Evolutionary conservation across 2,329 filamentous ascomycete species (phyloP).

Genomic region (Nemania sp.): DNA sequence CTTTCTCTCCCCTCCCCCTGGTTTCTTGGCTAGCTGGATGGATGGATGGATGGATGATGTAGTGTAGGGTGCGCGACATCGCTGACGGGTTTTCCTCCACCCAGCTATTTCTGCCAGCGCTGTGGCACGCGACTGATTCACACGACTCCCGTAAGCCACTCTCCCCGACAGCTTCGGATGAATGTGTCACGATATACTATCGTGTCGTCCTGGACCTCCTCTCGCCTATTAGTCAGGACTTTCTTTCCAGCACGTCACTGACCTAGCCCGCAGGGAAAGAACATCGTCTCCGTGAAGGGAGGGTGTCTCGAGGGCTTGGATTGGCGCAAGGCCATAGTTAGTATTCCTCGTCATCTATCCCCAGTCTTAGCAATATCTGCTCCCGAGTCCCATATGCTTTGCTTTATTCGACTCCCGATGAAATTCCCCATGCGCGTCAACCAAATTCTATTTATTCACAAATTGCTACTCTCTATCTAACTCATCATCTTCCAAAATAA

Average conservation of each 20-base stretch:
- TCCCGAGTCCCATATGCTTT: no score
- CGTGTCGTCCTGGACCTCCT: no score
- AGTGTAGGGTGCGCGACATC: not conserved
- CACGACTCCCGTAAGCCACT: conserved; percentile 55
- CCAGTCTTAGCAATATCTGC: no score
- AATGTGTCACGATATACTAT: no score
- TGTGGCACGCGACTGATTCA: conserved; percentile 71
- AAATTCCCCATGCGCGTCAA: no score
- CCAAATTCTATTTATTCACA: no score
- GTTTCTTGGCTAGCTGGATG: not conserved
- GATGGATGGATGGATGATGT: no score
- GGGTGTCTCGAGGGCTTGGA: conserved; percentile 68
- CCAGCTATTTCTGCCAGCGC: conserved; percentile 66
- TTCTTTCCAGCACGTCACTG: not conserved
- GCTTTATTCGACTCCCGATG: no score
- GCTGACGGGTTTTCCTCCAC: not conserved
- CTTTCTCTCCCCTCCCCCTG: not conserved
- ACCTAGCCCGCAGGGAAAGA: conserved; percentile 50
- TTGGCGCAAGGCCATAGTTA: conserved; percentile 62
- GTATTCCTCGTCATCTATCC: no score
- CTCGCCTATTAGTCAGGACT: no score
- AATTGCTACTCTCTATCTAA: no score
- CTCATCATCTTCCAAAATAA: no score
- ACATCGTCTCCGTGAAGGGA: conserved; percentile 67
- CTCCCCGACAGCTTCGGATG: not conserved